Evolutionary conservation across 768 basidiomycete genomes (phyloP).

Genomic region (Collybia sp.): DNA sequence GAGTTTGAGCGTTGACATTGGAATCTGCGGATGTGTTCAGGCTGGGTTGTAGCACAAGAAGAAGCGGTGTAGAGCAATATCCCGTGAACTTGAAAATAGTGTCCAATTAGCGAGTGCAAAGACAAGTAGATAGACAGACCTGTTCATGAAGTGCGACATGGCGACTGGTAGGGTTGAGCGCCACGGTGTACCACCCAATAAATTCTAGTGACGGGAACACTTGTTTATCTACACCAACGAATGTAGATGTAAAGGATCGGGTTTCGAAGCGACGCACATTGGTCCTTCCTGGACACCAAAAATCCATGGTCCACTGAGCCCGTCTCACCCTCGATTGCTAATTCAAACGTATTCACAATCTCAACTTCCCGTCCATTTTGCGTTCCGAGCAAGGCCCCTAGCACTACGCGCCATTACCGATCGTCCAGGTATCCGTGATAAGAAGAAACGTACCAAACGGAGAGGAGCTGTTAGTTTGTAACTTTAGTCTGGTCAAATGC

Average conservation of each 20-base stretch:
- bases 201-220: slow-evolving; percentile 97
- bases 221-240: slow-evolving; percentile 71
- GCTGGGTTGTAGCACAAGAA: slow-evolving; percentile 69
- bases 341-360: slow-evolving; percentile 95
- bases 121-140: slow-evolving; percentile 30
- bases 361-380: slow-evolving; percentile 94
- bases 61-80: slow-evolving; percentile 85
- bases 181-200: slow-evolving; percentile 96
- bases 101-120: slow-evolving; percentile 1
- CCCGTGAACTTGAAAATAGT: slow-evolving; percentile 60
- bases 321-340: slow-evolving; percentile 59
- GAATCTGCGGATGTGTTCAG: slow-evolving; percentile 33
- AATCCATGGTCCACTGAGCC: slow-evolving; percentile 77
- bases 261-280: slow-evolving; percentile 48
- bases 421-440: slow-evolving; percentile 5
- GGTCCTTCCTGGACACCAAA: slow-evolving; percentile 76
- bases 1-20: slow-evolving; percentile 60
- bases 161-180: slow-evolving; percentile 60
- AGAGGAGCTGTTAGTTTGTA: slow-evolving; percentile 56
- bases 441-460: slow-evolving; percentile 56
- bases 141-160: slow-evolving; percentile 88
- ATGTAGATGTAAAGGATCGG: slow-evolving; percentile 2
- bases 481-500: slow-evolving; percentile 81
- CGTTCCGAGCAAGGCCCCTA: slow-evolving; percentile 91
- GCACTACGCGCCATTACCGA: slow-evolving; percentile 42